Evolutionary conservation across 2,329 filamentous ascomycete species (phyloP), one percentile per base, ranked within the genome.

Genomic region (Bisporella sp.): DNA sequence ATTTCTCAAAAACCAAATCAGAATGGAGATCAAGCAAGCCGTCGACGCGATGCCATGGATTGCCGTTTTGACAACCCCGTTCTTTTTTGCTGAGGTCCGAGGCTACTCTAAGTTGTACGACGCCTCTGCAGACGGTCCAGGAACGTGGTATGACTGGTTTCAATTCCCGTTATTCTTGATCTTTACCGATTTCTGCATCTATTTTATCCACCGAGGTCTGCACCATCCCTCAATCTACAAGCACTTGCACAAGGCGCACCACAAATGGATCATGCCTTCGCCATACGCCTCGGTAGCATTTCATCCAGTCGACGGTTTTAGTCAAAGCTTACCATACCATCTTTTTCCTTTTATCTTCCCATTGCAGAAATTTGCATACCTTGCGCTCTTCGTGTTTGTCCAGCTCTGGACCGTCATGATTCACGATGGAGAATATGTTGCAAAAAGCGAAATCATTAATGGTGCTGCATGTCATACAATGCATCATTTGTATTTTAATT

Each of bases 211-310:
- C 73, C 85, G 90, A 51, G 85, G 81, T 51, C 78, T 95, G 54
- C 90, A 96, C 71, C 84, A 90, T 69, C 87, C 87, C 12, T 65
- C 71, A 44, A 67, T 93, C 60, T 97, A 97, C 80, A 95, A 91
- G 75, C 75, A 76, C 59, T 77, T 96, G 46, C 92, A 97, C 80
- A 97, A 97, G 81, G 85, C 90, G 58, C 92, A 97, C 72, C 92
- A 97, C 82, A 96, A 96, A 75, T 97, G 92, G 92, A 96, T 97
- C 71, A 95, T 96, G 89, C 92, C 92, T 3, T 95, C 89, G 3
- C 92, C 92, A 0, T 96, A 82, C 68, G 91, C 92, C 41, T 90
- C 85, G 60, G 87, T 96, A 66, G 92, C 92, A 51, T 97, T 97
- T 79, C 90, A 97, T 73, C 91, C 92, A 1, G 68, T 96, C 47